Conservation (phyloP, 306 rosid species). For the Acacia acuminata region DNA sequence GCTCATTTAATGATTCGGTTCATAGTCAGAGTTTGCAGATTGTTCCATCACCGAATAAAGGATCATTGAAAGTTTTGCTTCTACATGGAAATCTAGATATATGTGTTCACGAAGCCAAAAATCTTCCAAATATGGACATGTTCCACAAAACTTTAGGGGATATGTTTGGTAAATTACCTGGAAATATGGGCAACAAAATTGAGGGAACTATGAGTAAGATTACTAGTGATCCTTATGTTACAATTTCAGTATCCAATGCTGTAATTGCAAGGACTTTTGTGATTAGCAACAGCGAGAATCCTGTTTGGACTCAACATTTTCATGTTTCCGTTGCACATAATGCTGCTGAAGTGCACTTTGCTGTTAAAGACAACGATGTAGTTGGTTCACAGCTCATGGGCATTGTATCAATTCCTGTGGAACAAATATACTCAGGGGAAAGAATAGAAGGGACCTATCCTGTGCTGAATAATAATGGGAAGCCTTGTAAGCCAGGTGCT, state of each 20-base stretch:
- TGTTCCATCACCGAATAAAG: conserved; percentile 63
- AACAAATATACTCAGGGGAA: conserved; percentile 66
- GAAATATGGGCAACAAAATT: conserved; percentile 52
- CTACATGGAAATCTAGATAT: conserved; percentile 92
- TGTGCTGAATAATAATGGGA: conserved; percentile 66
- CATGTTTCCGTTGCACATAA: conserved; percentile 85
- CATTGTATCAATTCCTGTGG: conserved; percentile 74
- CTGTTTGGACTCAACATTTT: conserved; percentile 89
- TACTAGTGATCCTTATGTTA: conserved; percentile 96
- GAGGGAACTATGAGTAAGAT: conserved; percentile 63
- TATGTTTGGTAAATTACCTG: conserved; percentile 61
- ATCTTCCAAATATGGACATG: conserved; percentile 98
- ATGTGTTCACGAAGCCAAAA: conserved; percentile 63
- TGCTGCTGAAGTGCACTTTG: conserved; percentile 82
- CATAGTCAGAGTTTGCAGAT: conserved; percentile 59
- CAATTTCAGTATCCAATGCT: conserved; percentile 70
- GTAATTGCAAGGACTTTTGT: conserved; percentile 94
- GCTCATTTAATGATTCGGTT: conserved; percentile 57
- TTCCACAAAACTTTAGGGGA: conserved; percentile 90
- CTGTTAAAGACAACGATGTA: conserved; percentile 92
- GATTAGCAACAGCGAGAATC: conserved; percentile 84
- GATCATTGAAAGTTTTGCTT: conserved; percentile 73
- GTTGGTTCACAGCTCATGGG: conserved; percentile 94
- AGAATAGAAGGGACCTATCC: conserved; percentile 77
- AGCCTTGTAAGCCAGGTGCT: conserved; percentile 86